Base-by-base conservation (phyloP, 208 protist species). In the Leishmania tropica region DNA sequence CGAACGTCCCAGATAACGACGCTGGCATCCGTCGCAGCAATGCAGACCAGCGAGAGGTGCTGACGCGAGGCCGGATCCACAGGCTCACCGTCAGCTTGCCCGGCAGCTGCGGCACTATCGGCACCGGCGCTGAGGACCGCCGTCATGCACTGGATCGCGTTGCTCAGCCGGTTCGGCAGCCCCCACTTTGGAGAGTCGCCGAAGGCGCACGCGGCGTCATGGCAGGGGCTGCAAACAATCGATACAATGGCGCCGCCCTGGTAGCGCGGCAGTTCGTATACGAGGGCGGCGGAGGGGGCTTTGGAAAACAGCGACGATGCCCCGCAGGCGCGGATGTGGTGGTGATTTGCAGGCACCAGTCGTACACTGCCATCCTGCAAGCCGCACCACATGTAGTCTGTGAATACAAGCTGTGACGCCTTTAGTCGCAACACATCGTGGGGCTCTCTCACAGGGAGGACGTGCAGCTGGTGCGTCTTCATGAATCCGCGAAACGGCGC, bases 321-420 rank as follows among this genome's bases (percentile, higher is more conserved):
- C 53, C 93, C 93, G 31, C 79, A 81, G 3, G 90, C 85, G 45
- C 88, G 88, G 72, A 96, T 79, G 51, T 85, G 79, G 40, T 89
- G 78, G 54, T 81, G 81, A 79, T 93, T 83, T 15, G 92, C 89
- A 5, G 92, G 93, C 62, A 98, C 81, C 7, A 98, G 85, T 0
- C 95, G 92, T n/a, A 98, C 89, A 40, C 89, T 83, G 42, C 95
- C 95, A 76, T 98, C 95, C n/a, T 86, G 79, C 60, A 96, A 91
- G 47, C 95, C 95, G 24, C 95, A 90, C 95, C 95, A 98, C 31
- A 98, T 92, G 80, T 95, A 98, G 84, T 98, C 95, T 3, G 95
- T 96, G 48, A 91, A 85, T 40, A 95, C 83, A 15, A 96, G 89
- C 48, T 90, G 87, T 0, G 83, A 56, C 15, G 89, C 82, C 65